Conservation (phyloP, 2,329 filamentous ascomycete genomes). For the Cryphonectria nitschkei region DNA sequence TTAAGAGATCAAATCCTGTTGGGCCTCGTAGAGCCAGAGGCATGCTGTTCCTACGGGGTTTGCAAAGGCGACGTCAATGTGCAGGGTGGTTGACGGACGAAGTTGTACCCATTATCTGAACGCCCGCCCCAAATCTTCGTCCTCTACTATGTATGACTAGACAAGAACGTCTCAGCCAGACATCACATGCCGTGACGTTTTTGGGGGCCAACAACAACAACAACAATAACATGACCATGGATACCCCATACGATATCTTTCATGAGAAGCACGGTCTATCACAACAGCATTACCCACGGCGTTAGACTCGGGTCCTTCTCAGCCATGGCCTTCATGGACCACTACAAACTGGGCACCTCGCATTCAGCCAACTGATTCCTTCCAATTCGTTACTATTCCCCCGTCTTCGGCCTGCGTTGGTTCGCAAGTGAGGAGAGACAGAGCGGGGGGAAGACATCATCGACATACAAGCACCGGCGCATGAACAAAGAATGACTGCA, state of each 20-base stretch:
- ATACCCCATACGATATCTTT: neutral
- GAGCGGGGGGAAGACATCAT: neutral
- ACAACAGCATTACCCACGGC: neutral
- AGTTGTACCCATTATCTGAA: neutral
- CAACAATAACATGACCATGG: neutral
- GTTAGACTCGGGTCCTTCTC: neutral
- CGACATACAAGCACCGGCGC: neutral
- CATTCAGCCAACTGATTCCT: conserved; percentile 1
- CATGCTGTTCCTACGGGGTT: conserved; percentile 29
- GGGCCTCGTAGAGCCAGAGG: conserved; percentile 24
- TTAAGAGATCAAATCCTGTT: conserved; percentile 28
- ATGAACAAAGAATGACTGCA: neutral
- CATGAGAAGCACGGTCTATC: neutral
- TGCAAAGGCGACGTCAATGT: conserved; percentile 30
- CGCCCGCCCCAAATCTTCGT: neutral
- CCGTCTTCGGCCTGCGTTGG: neutral
- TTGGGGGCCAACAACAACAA: neutral
- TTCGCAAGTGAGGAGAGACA: no score
- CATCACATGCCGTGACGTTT: neutral
- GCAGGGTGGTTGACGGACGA: conserved; percentile 22
- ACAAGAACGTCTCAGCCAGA: neutral
- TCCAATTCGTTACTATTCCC: neutral
- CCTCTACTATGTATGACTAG: neutral
- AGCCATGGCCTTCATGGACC: neutral
- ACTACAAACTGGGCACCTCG: neutral